These are phyloP conservation scores for Cetradonia linearis DNA, from an alignment of 495 filamentous ascomycete genomes.

Conservation along the genomic window DNA sequence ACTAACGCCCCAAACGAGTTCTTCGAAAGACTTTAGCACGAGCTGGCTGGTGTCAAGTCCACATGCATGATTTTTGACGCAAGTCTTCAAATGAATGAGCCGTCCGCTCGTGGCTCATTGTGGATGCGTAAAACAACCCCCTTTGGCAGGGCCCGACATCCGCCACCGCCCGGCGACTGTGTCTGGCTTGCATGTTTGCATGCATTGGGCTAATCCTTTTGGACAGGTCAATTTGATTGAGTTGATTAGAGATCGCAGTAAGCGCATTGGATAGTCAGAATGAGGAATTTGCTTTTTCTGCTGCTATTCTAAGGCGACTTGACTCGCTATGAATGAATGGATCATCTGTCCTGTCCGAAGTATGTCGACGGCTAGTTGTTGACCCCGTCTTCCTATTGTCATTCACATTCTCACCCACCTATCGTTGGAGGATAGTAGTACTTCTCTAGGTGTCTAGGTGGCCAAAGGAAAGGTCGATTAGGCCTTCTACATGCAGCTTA, in stretches of 20 bases:
- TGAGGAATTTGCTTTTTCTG: no score
- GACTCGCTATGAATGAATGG: not conserved
- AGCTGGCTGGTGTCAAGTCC: no score
- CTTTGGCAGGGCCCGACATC: not conserved
- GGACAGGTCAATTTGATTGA: not conserved
- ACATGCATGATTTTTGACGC: no score
- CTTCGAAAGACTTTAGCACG: no score
- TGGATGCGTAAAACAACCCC: not conserved
- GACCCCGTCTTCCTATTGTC: not conserved
- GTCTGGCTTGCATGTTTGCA: not conserved
- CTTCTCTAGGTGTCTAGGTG: constrained; percentile 1
- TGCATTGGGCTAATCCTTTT: not conserved
- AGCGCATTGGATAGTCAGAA: not conserved
- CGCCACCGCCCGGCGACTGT: not conserved
- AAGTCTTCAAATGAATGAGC: not conserved
- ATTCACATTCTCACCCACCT: not conserved
- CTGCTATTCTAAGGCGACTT: not conserved
- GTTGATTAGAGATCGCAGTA: not conserved
- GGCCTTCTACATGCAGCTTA: constrained; percentile 6
- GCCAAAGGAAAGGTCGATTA: constrained; percentile 5
- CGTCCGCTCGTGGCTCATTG: not conserved
- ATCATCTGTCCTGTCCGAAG: not conserved
- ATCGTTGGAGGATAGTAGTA: not conserved
- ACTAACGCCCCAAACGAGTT: no score
- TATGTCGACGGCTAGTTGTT: not conserved